phyloP scores from a whole-genome alignment of 345 rosid species.

The Salix brachista region DNA sequence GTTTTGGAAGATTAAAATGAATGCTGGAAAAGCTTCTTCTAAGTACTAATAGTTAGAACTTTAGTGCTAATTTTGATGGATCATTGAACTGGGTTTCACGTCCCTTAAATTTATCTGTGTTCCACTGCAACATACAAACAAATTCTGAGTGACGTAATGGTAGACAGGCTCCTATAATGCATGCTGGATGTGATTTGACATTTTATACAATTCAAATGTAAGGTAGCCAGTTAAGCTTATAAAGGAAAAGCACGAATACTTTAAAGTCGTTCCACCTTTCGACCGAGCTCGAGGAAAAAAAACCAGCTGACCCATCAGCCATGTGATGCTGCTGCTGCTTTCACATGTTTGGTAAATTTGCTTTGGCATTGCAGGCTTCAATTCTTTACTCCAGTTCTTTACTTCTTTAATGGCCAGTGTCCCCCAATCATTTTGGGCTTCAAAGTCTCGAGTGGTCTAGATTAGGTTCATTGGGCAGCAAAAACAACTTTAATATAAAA shows the following conservation, averaged over 20 bases:
- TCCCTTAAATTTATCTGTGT: background rate
- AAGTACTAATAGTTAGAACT: background rate
- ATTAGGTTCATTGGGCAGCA: no score
- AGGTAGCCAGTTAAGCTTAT: conserved; percentile 14
- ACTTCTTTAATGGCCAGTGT: background rate
- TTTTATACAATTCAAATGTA: background rate
- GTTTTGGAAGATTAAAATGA: background rate
- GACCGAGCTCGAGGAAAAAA: background rate
- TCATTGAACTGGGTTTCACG: background rate
- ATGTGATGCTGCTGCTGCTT: background rate
- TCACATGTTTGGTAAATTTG: background rate
- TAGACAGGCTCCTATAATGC: background rate
- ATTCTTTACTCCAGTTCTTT: background rate
- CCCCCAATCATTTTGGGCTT: background rate
- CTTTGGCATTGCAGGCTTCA: background rate
- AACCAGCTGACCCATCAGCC: conserved; percentile 11
- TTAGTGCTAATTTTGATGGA: no score
- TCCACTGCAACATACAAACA: background rate
- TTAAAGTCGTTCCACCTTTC: conserved; percentile 10
- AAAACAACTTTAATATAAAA: no score
- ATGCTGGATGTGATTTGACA: background rate
- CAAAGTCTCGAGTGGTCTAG: background rate
- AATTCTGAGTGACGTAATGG: background rate
- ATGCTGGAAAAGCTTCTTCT: background rate
- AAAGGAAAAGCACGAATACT: background rate